These are phyloP conservation scores for Fraxinus dipetala DNA, from an alignment of 305 asterid genomes.

Conservation along the genomic window DNA sequence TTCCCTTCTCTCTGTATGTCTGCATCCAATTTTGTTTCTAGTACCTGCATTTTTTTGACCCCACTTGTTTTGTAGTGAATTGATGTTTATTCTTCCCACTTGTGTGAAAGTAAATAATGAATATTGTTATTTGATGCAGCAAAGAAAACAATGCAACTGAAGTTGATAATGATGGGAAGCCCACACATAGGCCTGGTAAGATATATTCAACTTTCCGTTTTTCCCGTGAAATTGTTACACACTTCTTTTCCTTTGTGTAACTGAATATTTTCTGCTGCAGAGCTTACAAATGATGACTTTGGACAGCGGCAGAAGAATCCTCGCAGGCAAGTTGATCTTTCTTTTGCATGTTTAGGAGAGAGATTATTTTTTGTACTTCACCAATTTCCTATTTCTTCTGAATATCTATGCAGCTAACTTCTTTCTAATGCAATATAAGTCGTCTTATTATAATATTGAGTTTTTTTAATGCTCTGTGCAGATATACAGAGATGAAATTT, in stretches of 20 bases:
- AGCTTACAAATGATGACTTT: slow-evolving; percentile 58
- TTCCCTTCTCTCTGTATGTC: not conserved
- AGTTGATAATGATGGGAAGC: slow-evolving; percentile 54
- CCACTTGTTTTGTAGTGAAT: not conserved
- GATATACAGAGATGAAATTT: slow-evolving; percentile 97
- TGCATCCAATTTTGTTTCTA: not conserved
- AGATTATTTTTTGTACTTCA: not conserved
- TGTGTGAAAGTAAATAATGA: slow-evolving; percentile 5
- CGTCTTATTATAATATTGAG: not conserved
- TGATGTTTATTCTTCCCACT: not conserved
- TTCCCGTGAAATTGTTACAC: not conserved
- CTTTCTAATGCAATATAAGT: not conserved
- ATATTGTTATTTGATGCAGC: slow-evolving; percentile 46
- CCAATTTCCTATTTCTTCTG: not conserved
- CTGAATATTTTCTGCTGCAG: slow-evolving; percentile 32
- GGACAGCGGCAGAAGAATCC: slow-evolving; percentile 90
- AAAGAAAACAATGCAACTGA: slow-evolving; percentile 57
- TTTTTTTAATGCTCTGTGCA: slow-evolving; percentile 33
- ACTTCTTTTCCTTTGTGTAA: not conserved
- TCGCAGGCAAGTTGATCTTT: slow-evolving; percentile 56
- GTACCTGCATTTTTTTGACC: not conserved
- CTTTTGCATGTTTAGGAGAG: slow-evolving; percentile 6
- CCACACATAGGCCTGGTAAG: slow-evolving; percentile 78
- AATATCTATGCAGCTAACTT: not conserved
- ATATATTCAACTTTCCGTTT: slow-evolving; percentile 1